Base-by-base conservation (phyloP, 257 asterid genomes). In the Agastache rugosa region DNA sequence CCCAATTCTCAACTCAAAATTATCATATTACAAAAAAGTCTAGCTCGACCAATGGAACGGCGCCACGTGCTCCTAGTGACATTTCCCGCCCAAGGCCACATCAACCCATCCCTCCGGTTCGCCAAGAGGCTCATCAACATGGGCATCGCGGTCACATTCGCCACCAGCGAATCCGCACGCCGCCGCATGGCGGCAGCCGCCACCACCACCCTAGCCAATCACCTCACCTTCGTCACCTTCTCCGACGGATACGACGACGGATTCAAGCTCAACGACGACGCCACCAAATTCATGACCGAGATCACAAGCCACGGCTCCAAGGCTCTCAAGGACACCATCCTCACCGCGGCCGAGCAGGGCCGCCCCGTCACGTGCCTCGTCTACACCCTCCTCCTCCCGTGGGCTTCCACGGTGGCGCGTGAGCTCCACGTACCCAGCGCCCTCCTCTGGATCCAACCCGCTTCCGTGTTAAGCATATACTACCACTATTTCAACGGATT, bases 371-470 rank as follows among this genome's bases (percentile, higher is more conserved):
- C 90, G 0, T 80, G 75, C 56, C 7, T 86, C 0, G 82, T 91
- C 2, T 88, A 89, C 82, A 85, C 89, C 0, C 67, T 87, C 48
- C 76, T 90, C 53, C 81, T 89, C 42, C 80, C 91, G 0, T 89
- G 94, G 96, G 95, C 75, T 0, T 62, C 85, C 0, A 79, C 48
- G 61, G 85, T 87, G 72, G 91, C 96, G 16, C 88, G 85, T 56
- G 88, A 85, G 11, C 34, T 54, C 48, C 77, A 79, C 75, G 4
- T 89, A 47, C 93, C 89, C 0, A 35, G 84, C 48, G 87, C 90
- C 0, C 83, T 93, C 2, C 89, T 89, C 15, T 87, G 90, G 88
- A 86, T 86, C 68, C 95, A 90, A 55, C 91, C 93, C 0, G 94
- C 98, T 17, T 66, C 91, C 42, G 84, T 86, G 4, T 25, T 90